Base-by-base conservation (phyloP, 73 alveolate genomes). In the Effrenium voratum region DNA sequence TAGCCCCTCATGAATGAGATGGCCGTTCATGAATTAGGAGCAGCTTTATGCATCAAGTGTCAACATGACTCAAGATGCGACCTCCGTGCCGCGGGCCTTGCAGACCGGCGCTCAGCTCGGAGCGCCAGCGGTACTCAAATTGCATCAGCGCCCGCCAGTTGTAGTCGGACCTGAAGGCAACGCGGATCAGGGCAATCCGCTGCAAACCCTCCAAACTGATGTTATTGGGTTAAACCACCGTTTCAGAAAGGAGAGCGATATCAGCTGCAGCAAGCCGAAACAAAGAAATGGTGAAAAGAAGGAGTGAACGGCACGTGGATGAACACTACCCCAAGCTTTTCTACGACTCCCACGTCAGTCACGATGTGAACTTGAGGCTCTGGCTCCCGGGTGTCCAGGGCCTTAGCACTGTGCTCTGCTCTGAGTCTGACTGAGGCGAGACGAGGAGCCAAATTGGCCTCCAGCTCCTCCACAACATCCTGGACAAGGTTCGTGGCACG, bases 111-210 rank as follows among this genome's bases (percentile, higher is more conserved):
- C 45, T 43, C 57, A 90, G 87, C 55, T 90, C 97, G n/a, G 97
- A 41, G 34, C 97, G 86, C 97, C 97, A 90, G 43, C 97, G 97
- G 87, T 90, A 90, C 87, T 90, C 97, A 75, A 90, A 90, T 55
- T 90, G 97, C 97, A 90, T 90, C 77, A 90, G 75, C 43, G 97
- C 97, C 43, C 97, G 97, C 97, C 97, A 90, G 32, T 90, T 66
- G 66, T 41, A 34, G 43, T 90, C 97, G 5, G 97, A 90, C 76
- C 94, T 85, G 12, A 32, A 66, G 32, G 26, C n/a, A n/a, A n/a
- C n/a, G n/a, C n/a, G n/a, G n/a, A n/a, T n/a, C n/a, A n/a, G n/a
- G n/a, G n/a, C n/a, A n/a, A n/a, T n/a, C n/a, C n/a, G n/a, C n/a
- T n/a, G n/a, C n/a, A n/a, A n/a, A n/a, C n/a, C n/a, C n/a, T n/a